Evolutionary conservation across 164 flowering plant species (phyloP), one percentile per base, ranked within the genome.

Genomic region (Nymphaea colorata): DNA sequence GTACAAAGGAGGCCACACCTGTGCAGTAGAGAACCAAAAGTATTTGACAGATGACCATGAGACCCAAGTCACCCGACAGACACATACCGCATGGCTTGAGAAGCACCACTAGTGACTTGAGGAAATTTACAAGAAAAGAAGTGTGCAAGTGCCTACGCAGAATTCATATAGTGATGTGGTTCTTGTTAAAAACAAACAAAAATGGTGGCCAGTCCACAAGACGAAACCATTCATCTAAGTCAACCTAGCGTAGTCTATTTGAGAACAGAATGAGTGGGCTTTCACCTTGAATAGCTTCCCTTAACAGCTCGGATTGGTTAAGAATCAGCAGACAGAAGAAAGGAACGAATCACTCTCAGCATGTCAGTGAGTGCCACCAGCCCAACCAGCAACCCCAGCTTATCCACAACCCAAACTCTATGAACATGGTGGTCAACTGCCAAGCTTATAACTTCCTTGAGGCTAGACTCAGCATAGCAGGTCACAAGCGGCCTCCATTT

Each of bases 391-490:
- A 62, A 43, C 17, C 69, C 70, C 3, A 5, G 12, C 4, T 67
- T n/a, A 41, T 71, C 70, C n/a, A 71, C 74, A 17, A 63, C 74
- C 70, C 74, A 71, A n/a, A 67, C 66, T 57, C 74, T 67, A 62
- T 71, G 70, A 5, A 71, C 74, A 71, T 67, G 74, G 44, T 64
- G 65, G 5, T 61, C 62, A 12, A 71, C 70, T 41, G 70, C 66
- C 74, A 45, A 61, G n/a, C 44, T 43, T 3, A 71, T 66, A 17
- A 71, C 74, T 67, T 71, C 70, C 18, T 57, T 59, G 12, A 67
- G 66, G 66, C 66, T 45, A 3, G 69, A 41, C 16, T 62, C 69
- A 14, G 16, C 6, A 57, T 36, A 10, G 55, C 74, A 71, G 25
- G 74, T 62, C n/a, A 71, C 43, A 16, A 71, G 70, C 2, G 43